Percentiles rank a stretch among this genome's conserved stretches.
These are phyloP conservation scores for Fomitopsis pinicola DNA, from an alignment of 1,284 basidiomycete genomes.

Conservation along the genomic window DNA sequence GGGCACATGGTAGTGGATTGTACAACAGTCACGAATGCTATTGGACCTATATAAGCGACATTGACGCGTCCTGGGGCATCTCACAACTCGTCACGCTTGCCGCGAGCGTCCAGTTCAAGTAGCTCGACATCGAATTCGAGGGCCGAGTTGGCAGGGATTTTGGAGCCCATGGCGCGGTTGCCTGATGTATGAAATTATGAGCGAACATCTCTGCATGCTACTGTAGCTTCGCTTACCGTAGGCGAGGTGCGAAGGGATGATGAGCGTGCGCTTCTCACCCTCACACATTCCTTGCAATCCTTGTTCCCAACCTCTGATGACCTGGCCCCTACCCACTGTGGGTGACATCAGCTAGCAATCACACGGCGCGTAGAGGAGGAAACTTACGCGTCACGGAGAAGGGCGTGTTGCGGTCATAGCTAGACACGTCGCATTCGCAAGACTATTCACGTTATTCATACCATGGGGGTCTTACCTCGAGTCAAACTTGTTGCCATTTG, in stretches of 20 bases:
- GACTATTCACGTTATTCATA: neutral
- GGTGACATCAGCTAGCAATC: neutral
- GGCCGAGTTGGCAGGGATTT: conserved; percentile 82
- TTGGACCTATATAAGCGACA: neutral
- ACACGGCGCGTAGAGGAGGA: neutral
- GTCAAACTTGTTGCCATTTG: conserved; percentile 79
- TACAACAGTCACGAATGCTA: neutral
- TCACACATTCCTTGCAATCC: conserved; percentile 84
- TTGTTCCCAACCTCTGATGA: conserved; percentile 82
- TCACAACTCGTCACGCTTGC: conserved; percentile 35
- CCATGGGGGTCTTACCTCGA: conserved; percentile 52
- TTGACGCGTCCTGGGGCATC: neutral
- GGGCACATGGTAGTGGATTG: neutral
- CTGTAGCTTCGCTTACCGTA: conserved; percentile 60
- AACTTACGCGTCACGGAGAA: conserved; percentile 64
- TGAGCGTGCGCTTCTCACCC: conserved; percentile 88
- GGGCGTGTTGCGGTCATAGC: conserved; percentile 63
- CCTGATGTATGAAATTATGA: conserved; percentile 39
- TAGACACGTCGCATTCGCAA: conserved; percentile 22
- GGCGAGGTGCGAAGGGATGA: conserved; percentile 73
- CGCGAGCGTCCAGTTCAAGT: conserved; percentile 41
- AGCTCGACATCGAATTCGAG: conserved; percentile 91
- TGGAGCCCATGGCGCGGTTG: conserved; percentile 64
- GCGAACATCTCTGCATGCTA: neutral
- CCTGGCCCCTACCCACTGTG: conserved; percentile 73